Conservation (phyloP, 805 yeast species). For the Blastobotrys americana region DNA sequence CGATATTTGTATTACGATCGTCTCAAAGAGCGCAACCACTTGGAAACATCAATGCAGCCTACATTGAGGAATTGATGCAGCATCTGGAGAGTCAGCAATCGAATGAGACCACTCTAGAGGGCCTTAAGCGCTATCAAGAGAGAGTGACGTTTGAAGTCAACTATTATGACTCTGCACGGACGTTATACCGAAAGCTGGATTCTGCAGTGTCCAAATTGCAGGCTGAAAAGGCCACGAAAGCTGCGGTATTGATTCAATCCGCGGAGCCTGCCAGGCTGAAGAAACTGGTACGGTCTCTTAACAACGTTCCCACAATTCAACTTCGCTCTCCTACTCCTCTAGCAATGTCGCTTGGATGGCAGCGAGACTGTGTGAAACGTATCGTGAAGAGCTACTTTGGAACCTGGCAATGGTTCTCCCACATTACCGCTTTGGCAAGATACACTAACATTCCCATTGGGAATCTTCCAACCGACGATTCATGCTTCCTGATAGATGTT, state of each 20-base stretch:
- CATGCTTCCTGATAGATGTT: slow-evolving; percentile 74
- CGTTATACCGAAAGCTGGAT: slow-evolving; percentile 53
- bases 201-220: slow-evolving; percentile 47
- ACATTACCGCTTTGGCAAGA: slow-evolving; percentile 55
- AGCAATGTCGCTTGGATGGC: slow-evolving; percentile 73
- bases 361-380: slow-evolving; percentile 53
- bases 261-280: slow-evolving; percentile 44
- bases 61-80: slow-evolving; percentile 47
- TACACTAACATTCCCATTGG: slow-evolving; percentile 82
- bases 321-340: slow-evolving; percentile 38
- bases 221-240: slow-evolving; percentile 59
- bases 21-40: slow-evolving; percentile 58
- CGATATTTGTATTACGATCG: slow-evolving; percentile 60
- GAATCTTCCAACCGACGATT: slow-evolving; percentile 69
- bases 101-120: slow-evolving; percentile 5
- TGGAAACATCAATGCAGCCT: slow-evolving; percentile 48
- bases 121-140: slow-evolving; percentile 5
- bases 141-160: slow-evolving; percentile 42
- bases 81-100: slow-evolving; percentile 18
- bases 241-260: slow-evolving; percentile 67
- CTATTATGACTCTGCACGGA: slow-evolving; percentile 47
- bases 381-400: slow-evolving; percentile 65
- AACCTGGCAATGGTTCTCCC: slow-evolving; percentile 63
- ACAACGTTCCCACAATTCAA: slow-evolving; percentile 56
- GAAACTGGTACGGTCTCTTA: slow-evolving; percentile 41